A percentile compares a stretch with the other conserved stretches of the same genome.
Conservation (phyloP, 805 yeast genomes). For the Candida ortonii region DNA sequence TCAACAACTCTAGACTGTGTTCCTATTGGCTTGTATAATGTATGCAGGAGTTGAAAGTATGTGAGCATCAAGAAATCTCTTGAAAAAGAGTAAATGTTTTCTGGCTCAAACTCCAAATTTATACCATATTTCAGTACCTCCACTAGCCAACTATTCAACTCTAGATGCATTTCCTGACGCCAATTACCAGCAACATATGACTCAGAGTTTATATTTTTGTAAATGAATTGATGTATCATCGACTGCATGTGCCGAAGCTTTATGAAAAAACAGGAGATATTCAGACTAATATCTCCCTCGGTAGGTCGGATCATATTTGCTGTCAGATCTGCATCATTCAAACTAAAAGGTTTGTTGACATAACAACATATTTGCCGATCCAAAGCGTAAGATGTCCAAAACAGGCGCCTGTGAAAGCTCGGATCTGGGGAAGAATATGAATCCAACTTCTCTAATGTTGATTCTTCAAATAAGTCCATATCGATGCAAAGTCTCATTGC, state of each 20-base stretch:
- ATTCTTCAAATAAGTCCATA: slow-evolving; percentile 43
- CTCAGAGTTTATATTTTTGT: slow-evolving; percentile 2
- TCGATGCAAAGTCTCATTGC: slow-evolving; percentile 45
- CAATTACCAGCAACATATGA: slow-evolving; percentile 2
- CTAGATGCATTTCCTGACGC: slow-evolving; percentile 17
- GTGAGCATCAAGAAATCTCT: slow-evolving; percentile 17
- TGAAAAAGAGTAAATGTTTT: slow-evolving; percentile 2
- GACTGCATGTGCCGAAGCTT: slow-evolving; percentile 19
- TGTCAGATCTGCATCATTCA: slow-evolving; percentile 35
- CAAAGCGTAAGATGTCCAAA: slow-evolving; percentile 47
- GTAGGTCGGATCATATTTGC: slow-evolving; percentile 7
- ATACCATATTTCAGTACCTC: slow-evolving; percentile 8
- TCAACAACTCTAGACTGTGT: slow-evolving; percentile 3
- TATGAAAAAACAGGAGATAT: slow-evolving; percentile 15
- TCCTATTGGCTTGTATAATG: slow-evolving; percentile 18
- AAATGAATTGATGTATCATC: slow-evolving; percentile 18
- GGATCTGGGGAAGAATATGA: too few relatives aligned
- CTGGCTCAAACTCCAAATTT: not conserved
- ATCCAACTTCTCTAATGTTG: slow-evolving; percentile 5
- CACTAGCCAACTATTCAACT: slow-evolving; percentile 15
- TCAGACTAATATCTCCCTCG: slow-evolving; percentile 4
- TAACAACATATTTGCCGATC: slow-evolving; percentile 49
- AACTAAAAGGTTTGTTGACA: slow-evolving; percentile 44
- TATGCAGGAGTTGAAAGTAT: slow-evolving; percentile 20
- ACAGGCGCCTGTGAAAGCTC: slow-evolving; percentile 31